Percentiles rank a stretch among this genome's conserved stretches.
These are phyloP conservation scores for Tetragonia tetragonoides DNA, from an alignment of 148 eudicot species.

Conservation along the genomic window DNA sequence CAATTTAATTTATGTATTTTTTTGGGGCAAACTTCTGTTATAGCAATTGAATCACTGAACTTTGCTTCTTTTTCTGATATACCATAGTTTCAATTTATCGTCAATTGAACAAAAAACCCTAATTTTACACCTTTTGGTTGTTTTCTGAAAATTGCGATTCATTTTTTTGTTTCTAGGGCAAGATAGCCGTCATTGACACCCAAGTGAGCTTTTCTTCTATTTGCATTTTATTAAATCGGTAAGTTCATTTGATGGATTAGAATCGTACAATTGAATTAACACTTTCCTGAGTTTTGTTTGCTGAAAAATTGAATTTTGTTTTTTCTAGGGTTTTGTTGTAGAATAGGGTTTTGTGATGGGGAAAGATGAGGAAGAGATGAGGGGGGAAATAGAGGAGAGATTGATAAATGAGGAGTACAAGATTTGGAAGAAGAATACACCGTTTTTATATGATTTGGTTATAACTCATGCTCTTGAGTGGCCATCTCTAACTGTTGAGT, in stretches of 20 bases:
- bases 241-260: background rate
- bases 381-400: constrained; percentile 75
- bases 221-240: background rate
- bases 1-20: no score
- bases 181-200: background rate
- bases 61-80: background rate
- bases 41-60: background rate
- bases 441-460: constrained; percentile 77
- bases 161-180: background rate
- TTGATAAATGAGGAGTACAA: constrained; percentile 83
- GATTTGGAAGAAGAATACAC: constrained; percentile 90
- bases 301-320: background rate
- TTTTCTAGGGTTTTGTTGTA: background rate
- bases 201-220: background rate
- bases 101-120: background rate
- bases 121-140: no score
- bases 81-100: background rate
- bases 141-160: background rate
- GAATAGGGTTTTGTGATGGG: constrained; percentile 44
- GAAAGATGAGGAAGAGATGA: constrained; percentile 70
- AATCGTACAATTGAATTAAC: background rate
- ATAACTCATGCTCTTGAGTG: constrained; percentile 84
- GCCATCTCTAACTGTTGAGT: constrained; percentile 96
- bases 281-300: background rate
- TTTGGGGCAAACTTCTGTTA: background rate